A percentile compares a stretch with the other conserved stretches of the same genome.
Conservation (phyloP, 2,329 filamentous ascomycete genomes). For the Albophoma yamanashiensis region DNA sequence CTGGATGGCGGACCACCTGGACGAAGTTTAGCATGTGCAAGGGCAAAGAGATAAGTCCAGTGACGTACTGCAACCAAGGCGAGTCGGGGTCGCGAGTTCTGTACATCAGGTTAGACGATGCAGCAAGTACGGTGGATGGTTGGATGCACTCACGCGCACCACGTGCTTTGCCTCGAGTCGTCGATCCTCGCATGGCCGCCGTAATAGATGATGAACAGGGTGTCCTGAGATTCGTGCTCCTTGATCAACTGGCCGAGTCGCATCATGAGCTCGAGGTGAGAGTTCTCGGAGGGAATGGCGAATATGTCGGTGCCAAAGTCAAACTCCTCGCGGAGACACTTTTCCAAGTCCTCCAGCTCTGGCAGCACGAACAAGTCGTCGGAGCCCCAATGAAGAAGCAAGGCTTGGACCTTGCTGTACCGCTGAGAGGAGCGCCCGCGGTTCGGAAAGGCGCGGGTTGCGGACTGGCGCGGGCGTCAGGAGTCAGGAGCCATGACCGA, state of each 20-base stretch:
- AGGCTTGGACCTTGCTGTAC: conserved; percentile 43
- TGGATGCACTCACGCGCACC: conserved; percentile 40
- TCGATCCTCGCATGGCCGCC: conserved; percentile 50
- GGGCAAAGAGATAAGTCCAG: not conserved
- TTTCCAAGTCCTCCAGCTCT: conserved; percentile 45
- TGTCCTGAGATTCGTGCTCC: conserved; percentile 42
- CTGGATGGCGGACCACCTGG: conserved; percentile 49
- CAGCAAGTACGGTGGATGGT: not conserved
- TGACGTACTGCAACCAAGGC: conserved; percentile 42
- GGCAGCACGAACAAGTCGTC: conserved; percentile 49
- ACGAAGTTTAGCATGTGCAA: conserved; percentile 3
- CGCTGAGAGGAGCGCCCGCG: conserved; percentile 38
- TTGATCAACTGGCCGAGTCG: conserved; percentile 46
- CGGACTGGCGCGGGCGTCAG: conserved; percentile 28
- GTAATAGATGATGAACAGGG: conserved; percentile 48
- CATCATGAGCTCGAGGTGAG: conserved; percentile 48
- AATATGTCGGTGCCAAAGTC: conserved; percentile 47
- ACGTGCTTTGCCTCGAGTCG: conserved; percentile 47
- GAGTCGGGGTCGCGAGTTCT: conserved; percentile 40
- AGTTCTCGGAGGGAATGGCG: conserved; percentile 46
- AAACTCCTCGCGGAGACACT: conserved; percentile 43
- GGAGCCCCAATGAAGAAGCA: conserved; percentile 46
- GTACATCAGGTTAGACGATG: conserved; percentile 2
- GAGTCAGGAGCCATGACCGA: not conserved
- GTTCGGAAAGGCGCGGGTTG: conserved; percentile 45